Conservation (phyloP, 352 stramenopile genomes). For the Albugo candida region DNA sequence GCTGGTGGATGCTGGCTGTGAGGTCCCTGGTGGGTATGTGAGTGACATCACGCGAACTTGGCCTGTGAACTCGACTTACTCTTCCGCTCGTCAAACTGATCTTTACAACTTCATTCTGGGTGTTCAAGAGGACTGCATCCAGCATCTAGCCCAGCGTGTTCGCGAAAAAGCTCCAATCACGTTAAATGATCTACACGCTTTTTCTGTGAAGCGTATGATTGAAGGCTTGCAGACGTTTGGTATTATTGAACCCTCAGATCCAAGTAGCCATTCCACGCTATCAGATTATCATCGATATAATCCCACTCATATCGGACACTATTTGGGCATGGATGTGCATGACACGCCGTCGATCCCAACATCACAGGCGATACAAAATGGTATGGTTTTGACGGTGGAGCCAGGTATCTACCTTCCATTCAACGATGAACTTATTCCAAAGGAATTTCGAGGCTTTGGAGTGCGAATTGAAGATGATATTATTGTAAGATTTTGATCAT, state of each 20-base stretch:
- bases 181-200: constrained; percentile 57
- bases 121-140: constrained; percentile 52
- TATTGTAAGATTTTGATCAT: constrained; percentile 23
- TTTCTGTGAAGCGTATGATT: constrained; percentile 50
- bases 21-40: constrained; percentile 55
- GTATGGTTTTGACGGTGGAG: constrained; percentile 73
- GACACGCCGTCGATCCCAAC: constrained; percentile 58
- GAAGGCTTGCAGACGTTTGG: constrained; percentile 36
- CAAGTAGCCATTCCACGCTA: constrained; percentile 15
- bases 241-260: constrained; percentile 22
- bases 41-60: constrained; percentile 74
- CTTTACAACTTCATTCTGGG: constrained; percentile 67
- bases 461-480: constrained; percentile 78
- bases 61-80: constrained; percentile 20
- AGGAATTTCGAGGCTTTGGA: constrained; percentile 61
- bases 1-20: constrained; percentile 67
- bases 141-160: constrained; percentile 26
- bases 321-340: constrained; percentile 68
- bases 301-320: constrained; percentile 71
- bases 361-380: constrained; percentile 25
- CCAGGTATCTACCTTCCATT: constrained; percentile 69
- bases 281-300: constrained; percentile 67
- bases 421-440: constrained; percentile 34
- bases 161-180: constrained; percentile 24
- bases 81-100: constrained; percentile 23